These are phyloP conservation scores for Malbranchea cinnamomea DNA, from an alignment of 2,329 filamentous ascomycete genomes.

Conservation along the genomic window DNA sequence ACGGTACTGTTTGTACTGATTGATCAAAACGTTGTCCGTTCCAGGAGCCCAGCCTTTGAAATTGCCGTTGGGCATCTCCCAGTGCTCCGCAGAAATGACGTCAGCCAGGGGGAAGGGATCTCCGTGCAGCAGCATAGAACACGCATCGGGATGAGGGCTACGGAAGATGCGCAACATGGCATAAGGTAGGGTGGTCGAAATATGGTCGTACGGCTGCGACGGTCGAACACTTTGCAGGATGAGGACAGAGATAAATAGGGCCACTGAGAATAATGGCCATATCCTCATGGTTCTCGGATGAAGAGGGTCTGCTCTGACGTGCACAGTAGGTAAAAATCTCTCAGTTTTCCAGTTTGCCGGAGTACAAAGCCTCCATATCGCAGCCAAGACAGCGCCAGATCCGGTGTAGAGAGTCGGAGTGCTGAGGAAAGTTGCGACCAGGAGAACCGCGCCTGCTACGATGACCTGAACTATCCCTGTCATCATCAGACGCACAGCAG, in stretches of 20 bases:
- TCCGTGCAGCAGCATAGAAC: constrained; percentile 5
- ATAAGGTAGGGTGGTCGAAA: constrained; percentile 18
- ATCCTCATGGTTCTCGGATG: constrained; percentile 7
- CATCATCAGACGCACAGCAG: constrained; percentile 17
- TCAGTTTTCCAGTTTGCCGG: constrained; percentile 11
- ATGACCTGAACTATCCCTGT: constrained; percentile 18
- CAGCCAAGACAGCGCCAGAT: constrained; percentile 14
- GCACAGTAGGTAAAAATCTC: constrained; percentile 8
- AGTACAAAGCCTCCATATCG: constrained; percentile 9
- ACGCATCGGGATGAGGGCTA: constrained; percentile 2
- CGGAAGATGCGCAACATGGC: constrained; percentile 13
- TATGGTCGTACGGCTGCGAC: constrained; percentile 17
- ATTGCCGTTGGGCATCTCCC: constrained; percentile 15
- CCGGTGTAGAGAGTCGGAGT: constrained; percentile 11
- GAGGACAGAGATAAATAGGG: constrained; percentile 5
- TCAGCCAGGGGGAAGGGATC: constrained; percentile 15
- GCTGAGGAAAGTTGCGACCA: constrained; percentile 12
- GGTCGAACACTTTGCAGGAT: constrained; percentile 15
- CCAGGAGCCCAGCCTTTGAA: constrained; percentile 20
- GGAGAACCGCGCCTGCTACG: constrained; percentile 10
- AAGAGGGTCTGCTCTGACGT: constrained; percentile 3
- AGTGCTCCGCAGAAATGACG: constrained; percentile 14
- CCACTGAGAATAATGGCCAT: constrained; percentile 12
- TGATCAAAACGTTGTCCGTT: constrained; percentile 6
- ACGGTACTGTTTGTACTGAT: constrained; percentile 4